A percentile compares a stretch with the other conserved stretches of the same genome.
phyloP scores from a whole-genome alignment of 305 asterid genomes.

The Rubia balearica region DNA sequence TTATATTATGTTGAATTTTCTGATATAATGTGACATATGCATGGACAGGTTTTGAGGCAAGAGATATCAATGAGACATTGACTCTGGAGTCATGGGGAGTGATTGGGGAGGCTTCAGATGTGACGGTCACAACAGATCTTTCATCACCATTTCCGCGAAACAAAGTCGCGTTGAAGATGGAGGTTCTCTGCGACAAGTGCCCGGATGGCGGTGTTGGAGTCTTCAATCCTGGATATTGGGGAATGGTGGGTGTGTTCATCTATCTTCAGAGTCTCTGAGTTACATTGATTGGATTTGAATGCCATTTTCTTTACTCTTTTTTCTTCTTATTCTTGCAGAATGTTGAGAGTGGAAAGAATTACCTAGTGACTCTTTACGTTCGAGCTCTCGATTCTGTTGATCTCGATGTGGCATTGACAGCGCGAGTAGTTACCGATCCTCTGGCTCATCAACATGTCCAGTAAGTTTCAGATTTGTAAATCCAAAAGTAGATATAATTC shows the following conservation, averaged over 20 bases:
- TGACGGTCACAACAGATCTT: conserved; percentile 68
- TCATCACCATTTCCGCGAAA: conserved; percentile 71
- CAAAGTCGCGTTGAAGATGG: conserved; percentile 65
- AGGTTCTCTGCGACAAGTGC: conserved; percentile 62
- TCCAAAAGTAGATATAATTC: background rate
- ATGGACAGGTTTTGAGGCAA: conserved; percentile 84
- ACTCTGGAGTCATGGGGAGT: conserved; percentile 79
- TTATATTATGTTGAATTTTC: background rate
- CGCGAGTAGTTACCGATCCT: conserved; percentile 39
- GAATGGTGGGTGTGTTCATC: conserved; percentile 55
- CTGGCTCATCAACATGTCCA: conserved; percentile 51
- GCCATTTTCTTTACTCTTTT: background rate
- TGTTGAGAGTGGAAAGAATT: conserved; percentile 72
- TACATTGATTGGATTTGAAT: background rate
- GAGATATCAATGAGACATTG: conserved; percentile 59
- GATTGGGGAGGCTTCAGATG: conserved; percentile 59
- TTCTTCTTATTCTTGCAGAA: conserved; percentile 41
- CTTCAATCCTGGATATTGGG: conserved; percentile 95
- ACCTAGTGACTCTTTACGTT: conserved; percentile 61
- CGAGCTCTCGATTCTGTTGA: conserved; percentile 51
- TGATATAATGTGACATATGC: background rate
- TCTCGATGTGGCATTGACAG: conserved; percentile 54
- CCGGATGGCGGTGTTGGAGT: conserved; percentile 87
- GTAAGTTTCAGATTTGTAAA: conserved; percentile 30
- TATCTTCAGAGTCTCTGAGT: background rate